These are phyloP conservation scores for Fusarium equiseti DNA, from an alignment of 2,329 filamentous ascomycete species.

Conservation along the genomic window DNA sequence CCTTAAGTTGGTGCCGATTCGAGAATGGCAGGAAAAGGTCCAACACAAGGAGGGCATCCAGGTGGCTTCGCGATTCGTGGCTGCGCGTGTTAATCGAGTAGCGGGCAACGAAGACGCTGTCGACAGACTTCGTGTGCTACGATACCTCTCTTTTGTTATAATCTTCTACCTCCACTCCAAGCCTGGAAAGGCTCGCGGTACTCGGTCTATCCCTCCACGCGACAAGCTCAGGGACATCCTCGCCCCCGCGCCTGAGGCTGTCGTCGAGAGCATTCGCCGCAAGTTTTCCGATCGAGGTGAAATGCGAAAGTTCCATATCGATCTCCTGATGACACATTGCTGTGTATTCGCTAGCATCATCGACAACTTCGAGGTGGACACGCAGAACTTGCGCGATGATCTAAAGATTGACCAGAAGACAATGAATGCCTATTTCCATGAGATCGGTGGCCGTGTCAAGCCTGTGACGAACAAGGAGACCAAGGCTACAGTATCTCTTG, in stretches of 20 bases:
- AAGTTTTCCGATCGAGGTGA: constrained; percentile 74
- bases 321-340: constrained; percentile 79
- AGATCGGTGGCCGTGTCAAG: constrained; percentile 79
- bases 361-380: constrained; percentile 80
- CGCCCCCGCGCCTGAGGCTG: constrained; percentile 67
- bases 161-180: constrained; percentile 64
- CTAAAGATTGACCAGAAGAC: constrained; percentile 77
- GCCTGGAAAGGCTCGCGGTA: constrained; percentile 61
- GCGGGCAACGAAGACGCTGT: constrained; percentile 66
- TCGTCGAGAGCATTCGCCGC: constrained; percentile 75
- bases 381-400: constrained; percentile 76
- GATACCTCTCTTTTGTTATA: constrained; percentile 70
- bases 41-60: constrained; percentile 68
- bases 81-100: constrained; percentile 68
- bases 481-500: constrained; percentile 68
- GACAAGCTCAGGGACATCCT: constrained; percentile 72
- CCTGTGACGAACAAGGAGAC: constrained; percentile 71
- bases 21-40: constrained; percentile 79
- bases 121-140: constrained; percentile 67
- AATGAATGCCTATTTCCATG: constrained; percentile 78
- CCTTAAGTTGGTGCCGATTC: constrained; percentile 74
- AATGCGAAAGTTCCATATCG: constrained; percentile 78
- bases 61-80: constrained; percentile 73
- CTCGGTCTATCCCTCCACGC: constrained; percentile 66
- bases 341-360: constrained; percentile 78